These are phyloP conservation scores for Tuber umbilicatum DNA, from an alignment of 495 filamentous ascomycete genomes.

Conservation along the genomic window DNA sequence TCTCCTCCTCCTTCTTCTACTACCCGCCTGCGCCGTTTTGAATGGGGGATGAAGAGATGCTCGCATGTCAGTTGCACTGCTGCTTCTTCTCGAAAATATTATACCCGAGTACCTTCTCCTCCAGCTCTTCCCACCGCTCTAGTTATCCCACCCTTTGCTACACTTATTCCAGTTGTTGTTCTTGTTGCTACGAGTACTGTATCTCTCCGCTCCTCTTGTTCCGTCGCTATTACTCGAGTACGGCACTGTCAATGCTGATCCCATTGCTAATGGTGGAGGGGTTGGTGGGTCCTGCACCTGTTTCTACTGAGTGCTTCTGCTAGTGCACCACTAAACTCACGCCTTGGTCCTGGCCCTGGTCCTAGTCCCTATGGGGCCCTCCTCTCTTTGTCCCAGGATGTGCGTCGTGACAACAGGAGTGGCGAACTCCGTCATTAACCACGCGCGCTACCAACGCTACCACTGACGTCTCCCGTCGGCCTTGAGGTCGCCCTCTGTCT, in stretches of 20 bases:
- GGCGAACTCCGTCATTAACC: slow-evolving; percentile 17
- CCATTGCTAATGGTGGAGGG: slow-evolving; percentile 21
- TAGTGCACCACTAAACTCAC: slow-evolving; percentile 14
- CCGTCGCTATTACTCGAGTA: neutral
- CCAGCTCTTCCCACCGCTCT: neutral
- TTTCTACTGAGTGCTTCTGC: neutral
- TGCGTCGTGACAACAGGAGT: slow-evolving; percentile 14
- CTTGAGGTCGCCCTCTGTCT: neutral
- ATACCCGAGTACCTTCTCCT: slow-evolving; percentile 5
- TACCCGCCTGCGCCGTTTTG: neutral
- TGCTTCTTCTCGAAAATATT: neutral
- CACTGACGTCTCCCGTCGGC: neutral
- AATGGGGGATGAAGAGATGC: neutral
- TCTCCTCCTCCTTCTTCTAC: neutral
- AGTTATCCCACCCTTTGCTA: neutral
- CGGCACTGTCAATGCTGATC: neutral
- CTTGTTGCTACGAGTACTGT: no score
- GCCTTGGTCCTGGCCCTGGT: slow-evolving; percentile 27
- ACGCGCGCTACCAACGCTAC: neutral
- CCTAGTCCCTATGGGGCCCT: slow-evolving; percentile 9
- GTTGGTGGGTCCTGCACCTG: slow-evolving; percentile 34
- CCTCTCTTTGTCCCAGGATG: slow-evolving; percentile 26
- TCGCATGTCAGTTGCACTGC: neutral
- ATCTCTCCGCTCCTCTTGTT: neutral
- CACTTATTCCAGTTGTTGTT: neutral